phyloP scores from a whole-genome alignment of 352 stramenopile genomes.

The Globisporangium acanthophoron region DNA sequence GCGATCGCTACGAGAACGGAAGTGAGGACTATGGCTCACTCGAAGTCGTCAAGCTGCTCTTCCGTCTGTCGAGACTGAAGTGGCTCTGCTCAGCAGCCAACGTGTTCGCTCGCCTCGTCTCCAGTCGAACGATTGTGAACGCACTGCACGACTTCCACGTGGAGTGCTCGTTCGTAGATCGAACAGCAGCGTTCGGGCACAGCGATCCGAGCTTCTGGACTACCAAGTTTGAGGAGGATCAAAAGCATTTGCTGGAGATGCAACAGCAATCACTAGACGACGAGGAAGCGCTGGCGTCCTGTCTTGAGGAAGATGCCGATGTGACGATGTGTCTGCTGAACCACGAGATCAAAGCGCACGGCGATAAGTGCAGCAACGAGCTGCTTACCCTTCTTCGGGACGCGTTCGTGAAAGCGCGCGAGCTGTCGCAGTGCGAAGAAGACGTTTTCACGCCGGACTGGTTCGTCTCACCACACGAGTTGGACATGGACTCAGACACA shows the following conservation, averaged over 20 bases:
- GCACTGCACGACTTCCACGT: neutral
- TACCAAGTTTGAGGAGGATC: neutral
- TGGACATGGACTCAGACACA: neutral
- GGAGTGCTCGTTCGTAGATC: neutral
- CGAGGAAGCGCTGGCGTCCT: neutral
- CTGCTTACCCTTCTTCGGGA: neutral
- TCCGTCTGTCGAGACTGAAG: neutral
- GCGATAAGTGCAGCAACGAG: neutral
- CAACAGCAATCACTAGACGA: neutral
- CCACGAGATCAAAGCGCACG: neutral
- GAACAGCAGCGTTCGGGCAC: too few relatives aligned
- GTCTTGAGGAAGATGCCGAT: neutral
- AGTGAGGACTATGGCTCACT: neutral
- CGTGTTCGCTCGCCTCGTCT: neutral
- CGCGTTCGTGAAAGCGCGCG: neutral
- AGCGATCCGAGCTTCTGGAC: neutral
- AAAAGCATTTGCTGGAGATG: neutral
- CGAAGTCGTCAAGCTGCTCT: neutral
- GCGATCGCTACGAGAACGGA: neutral
- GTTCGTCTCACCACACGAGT: neutral
- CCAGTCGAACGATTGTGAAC: neutral
- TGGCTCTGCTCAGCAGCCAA: neutral
- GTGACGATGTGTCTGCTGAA: neutral
- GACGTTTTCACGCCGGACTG: neutral
- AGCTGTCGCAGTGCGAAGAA: neutral